Evolutionary conservation across 129 eudicot genomes (phyloP).

Genomic region (Flaveria linearis): DNA sequence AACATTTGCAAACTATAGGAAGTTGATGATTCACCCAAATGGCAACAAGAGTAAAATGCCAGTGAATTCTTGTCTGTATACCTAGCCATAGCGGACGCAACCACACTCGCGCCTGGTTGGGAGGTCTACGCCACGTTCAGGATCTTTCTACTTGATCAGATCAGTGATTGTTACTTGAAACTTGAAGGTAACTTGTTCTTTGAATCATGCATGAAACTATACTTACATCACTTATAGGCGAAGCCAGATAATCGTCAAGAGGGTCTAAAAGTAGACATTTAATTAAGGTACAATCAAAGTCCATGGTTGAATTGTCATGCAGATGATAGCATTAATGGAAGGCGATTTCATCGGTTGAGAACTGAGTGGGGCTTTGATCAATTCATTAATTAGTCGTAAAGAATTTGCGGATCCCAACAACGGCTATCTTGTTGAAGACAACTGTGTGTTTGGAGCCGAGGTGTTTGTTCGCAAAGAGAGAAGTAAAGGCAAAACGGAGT

Average conservation of each 20-base stretch:
- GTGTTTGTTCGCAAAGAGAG: constrained; percentile 52
- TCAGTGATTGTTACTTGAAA: constrained; percentile 49
- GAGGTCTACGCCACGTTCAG: constrained; percentile 52
- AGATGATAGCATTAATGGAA: constrained; percentile 47
- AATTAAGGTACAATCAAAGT: background rate
- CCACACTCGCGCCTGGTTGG: constrained; percentile 50
- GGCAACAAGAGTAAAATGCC: constrained; percentile 54
- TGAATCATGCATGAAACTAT: background rate
- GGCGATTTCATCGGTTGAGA: constrained; percentile 53
- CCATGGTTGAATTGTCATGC: background rate
- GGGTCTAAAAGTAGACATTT: background rate
- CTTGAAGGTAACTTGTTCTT: constrained; percentile 45
- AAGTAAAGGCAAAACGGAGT: constrained; percentile 54
- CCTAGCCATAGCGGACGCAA: constrained; percentile 39
- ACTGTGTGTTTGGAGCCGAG: constrained; percentile 67
- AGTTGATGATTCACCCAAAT: constrained; percentile 53
- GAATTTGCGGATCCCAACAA: constrained; percentile 41
- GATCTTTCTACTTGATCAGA: constrained; percentile 62
- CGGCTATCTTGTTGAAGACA: constrained; percentile 57
- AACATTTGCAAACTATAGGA: constrained; percentile 43
- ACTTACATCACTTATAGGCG: too few relatives aligned
- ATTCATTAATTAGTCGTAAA: constrained; percentile 43
- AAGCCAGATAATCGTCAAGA: too few relatives aligned
- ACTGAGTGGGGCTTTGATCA: constrained; percentile 63
- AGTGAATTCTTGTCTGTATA: constrained; percentile 55